Evolutionary conservation across 352 stramenopile genomes (phyloP).

Genomic region (Globisporangium alternatum): DNA sequence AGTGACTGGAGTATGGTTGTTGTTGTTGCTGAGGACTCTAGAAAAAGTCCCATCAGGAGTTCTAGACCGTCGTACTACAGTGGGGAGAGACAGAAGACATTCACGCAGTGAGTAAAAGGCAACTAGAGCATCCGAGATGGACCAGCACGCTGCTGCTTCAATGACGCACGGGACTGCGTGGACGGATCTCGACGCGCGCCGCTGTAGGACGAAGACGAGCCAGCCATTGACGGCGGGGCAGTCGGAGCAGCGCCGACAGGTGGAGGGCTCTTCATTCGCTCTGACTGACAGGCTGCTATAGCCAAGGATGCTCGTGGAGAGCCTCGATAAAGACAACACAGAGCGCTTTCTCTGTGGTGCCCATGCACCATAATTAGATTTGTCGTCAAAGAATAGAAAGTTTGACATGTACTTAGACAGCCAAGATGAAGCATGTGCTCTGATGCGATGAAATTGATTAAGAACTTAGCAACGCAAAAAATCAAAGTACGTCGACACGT

Average conservation of each 20-base stretch:
- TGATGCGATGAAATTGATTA: too few species aligned
- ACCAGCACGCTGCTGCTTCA: not conserved
- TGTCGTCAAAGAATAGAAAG: too few species aligned
- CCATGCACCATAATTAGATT: too few species aligned
- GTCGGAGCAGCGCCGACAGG: not conserved
- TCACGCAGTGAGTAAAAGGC: not conserved
- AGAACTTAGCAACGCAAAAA: too few species aligned
- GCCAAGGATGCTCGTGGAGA: not conserved
- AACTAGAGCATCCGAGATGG: not conserved
- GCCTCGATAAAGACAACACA: too few species aligned
- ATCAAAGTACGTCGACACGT: too few species aligned
- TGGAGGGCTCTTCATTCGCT: slow-evolving; percentile 1
- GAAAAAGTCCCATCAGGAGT: slow-evolving; percentile 9
- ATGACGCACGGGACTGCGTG: not conserved
- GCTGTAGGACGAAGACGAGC: not conserved
- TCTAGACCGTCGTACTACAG: slow-evolving; percentile 9
- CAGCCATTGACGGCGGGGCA: not conserved
- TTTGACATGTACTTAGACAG: too few species aligned
- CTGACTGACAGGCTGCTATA: not conserved
- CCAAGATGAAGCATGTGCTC: too few species aligned
- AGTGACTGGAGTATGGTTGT: not conserved
- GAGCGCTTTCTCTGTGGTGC: too few species aligned
- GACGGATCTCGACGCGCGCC: slow-evolving; percentile 13
- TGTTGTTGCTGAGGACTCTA: slow-evolving; percentile 2
- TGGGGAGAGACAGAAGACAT: not conserved